Evolutionary conservation across 768 basidiomycete genomes (phyloP), one percentile per base, ranked within the genome.

Genomic region (Lyophyllum shimeji): DNA sequence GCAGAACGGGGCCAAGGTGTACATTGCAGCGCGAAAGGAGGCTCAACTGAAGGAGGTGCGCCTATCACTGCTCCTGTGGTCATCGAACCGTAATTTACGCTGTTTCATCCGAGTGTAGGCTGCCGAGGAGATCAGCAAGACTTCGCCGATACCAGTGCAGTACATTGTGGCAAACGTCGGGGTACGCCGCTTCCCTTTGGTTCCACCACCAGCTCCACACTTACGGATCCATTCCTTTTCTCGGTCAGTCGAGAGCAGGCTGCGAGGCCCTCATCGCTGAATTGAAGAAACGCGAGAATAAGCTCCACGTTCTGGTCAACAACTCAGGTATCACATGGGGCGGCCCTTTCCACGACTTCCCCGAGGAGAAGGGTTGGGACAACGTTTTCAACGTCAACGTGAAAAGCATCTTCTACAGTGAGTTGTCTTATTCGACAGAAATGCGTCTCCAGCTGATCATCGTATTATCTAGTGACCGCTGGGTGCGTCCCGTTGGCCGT

Each of bases 1-100:
- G 1, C 83, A 87, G 71, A 94, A 95, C 63, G 93, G 93, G 12
- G 90, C 87, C 31, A 87, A 84, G 62, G 93, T 96, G 40, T 94
- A 95, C 73, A 93, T 95, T 61, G 92, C 93, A 13, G 86, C 90
- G 11, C 79, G 93, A 53, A 94, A 93, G 67, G 89, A 91, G 73
- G 67, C 76, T 18, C 87, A 88, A 63, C 77, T 95, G 55, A 84
- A 88, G 72, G 82, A 89, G 78, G 90, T 87, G 53, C 50, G 78
- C 67, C 29, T 25, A 17, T 40, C 21, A 37, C 7, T 18, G 39
- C 2, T n/a, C 39, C 3, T 37, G 34, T 12, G 15, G 3, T 15
- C 3, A 5, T 18, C 15, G 6, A 15, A 15, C 39, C 8, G 7
- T 5, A 40, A 40, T 40, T 40, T 9, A 40, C 18, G 39, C 3